phyloP scores from a whole-genome alignment of 2,329 filamentous ascomycete species.

The Capronia coronata region DNA sequence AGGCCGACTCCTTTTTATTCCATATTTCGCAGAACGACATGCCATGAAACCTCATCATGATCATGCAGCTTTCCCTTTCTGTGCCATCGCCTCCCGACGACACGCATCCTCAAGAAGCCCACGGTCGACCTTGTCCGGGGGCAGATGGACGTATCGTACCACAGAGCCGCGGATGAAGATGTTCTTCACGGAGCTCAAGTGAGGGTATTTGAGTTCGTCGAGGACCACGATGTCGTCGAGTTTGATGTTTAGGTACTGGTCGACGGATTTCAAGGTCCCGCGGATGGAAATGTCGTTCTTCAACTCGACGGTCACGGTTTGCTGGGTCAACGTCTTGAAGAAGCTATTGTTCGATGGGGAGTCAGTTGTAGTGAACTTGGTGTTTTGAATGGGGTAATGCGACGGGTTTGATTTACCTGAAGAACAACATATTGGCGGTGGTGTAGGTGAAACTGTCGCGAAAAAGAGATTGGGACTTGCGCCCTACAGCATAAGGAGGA shows the following conservation, averaged over 20 bases:
- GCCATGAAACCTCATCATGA: neutral
- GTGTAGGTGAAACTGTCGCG: too few species aligned
- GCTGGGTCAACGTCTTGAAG: slow-evolving; percentile 98
- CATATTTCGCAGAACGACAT: neutral
- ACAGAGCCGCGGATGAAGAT: slow-evolving; percentile 93
- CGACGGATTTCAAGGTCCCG: slow-evolving; percentile 91
- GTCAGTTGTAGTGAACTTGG: neutral
- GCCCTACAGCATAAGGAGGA: too few species aligned
- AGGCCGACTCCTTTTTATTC: neutral
- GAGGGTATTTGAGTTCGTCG: slow-evolving; percentile 90
- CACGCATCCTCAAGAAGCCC: slow-evolving; percentile 86
- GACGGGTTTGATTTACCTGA: slow-evolving; percentile 14
- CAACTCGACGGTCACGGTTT: slow-evolving; percentile 94
- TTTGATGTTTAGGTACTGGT: slow-evolving; percentile 99
- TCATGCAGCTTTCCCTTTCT: slow-evolving; percentile 17
- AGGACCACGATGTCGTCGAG: slow-evolving; percentile 90
- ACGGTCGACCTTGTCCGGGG: slow-evolving; percentile 73
- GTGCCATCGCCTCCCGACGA: slow-evolving; percentile 58
- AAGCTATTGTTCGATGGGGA: slow-evolving; percentile 45
- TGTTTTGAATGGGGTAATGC: neutral
- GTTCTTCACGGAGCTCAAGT: slow-evolving; percentile 85
- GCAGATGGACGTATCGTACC: slow-evolving; percentile 85
- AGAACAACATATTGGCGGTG: slow-evolving; percentile 16
- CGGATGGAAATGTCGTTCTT: slow-evolving; percentile 99
- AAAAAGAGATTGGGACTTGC: too few species aligned